Conservation (phyloP, 169 alveolate genomes). For the Pseudocohnilembus persalinus region DNA sequence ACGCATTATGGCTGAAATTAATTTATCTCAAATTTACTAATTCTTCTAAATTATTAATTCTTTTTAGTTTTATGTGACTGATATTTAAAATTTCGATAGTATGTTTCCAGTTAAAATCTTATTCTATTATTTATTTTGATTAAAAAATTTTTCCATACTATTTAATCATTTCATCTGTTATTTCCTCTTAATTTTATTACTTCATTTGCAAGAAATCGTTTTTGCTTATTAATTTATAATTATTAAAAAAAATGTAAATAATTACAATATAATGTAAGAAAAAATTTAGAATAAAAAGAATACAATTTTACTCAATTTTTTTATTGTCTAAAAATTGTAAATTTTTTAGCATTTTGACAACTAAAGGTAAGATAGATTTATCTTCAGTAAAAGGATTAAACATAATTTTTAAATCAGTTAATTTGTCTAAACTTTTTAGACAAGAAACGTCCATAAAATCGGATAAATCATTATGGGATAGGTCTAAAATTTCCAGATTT, state of each 20-base stretch:
- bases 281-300: background rate
- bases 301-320: conserved; percentile 39
- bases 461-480: conserved; percentile 59
- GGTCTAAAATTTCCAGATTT: conserved; percentile 47
- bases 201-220: conserved; percentile 26
- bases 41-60: conserved; percentile 63
- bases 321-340: conserved; percentile 53
- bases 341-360: conserved; percentile 34
- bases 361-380: conserved; percentile 27
- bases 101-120: conserved; percentile 52
- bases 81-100: conserved; percentile 57
- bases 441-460: conserved; percentile 40
- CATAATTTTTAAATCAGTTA: conserved; percentile 50
- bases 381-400: conserved; percentile 66
- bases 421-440: conserved; percentile 16
- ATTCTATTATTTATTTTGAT: background rate
- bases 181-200: conserved; percentile 9
- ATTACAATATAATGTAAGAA: background rate
- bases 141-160: conserved; percentile 28
- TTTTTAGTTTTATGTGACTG: conserved; percentile 60
- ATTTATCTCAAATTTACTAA: conserved; percentile 66
- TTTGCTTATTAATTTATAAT: background rate
- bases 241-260: background rate
- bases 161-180: conserved; percentile 30
- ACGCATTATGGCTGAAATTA: conserved; percentile 68